phyloP scores from a whole-genome alignment of 2,329 filamentous ascomycete genomes.

The Calonectria pseudoturangicola region DNA sequence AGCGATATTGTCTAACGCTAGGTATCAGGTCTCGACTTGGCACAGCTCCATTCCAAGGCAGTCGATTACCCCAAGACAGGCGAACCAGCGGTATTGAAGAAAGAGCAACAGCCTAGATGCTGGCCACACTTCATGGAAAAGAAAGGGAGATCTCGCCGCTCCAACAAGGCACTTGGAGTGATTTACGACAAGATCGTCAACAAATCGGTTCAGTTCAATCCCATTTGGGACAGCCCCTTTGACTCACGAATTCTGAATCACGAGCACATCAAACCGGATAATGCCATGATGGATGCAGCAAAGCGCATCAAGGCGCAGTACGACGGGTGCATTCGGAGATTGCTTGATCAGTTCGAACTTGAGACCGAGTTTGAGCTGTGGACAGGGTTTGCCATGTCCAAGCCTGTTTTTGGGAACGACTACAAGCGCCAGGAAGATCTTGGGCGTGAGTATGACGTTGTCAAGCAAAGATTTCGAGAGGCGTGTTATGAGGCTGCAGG shows the following conservation, averaged over 20 bases:
- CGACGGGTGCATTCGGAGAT: conserved; percentile 82
- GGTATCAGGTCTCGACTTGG: conserved; percentile 77
- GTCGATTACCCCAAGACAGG: conserved; percentile 98
- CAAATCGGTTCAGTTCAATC: conserved; percentile 78
- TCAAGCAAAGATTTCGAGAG: conserved; percentile 82
- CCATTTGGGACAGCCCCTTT: conserved; percentile 83
- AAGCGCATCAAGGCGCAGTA: conserved; percentile 83
- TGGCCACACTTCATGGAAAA: conserved; percentile 96
- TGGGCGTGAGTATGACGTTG: conserved; percentile 76
- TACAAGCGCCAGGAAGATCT: conserved; percentile 94
- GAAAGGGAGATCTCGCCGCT: conserved; percentile 75
- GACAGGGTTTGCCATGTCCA: conserved; percentile 88
- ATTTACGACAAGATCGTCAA: conserved; percentile 84
- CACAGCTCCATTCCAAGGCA: conserved; percentile 88
- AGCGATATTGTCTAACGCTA: conserved; percentile 17
- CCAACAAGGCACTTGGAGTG: conserved; percentile 82
- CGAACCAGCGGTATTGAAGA: conserved; percentile 80
- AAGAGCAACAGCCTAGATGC: conserved; percentile 73
- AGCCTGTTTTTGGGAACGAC: conserved; percentile 81
- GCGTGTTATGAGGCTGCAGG: conserved; percentile 80
- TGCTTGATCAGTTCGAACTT: conserved; percentile 91
- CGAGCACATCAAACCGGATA: conserved; percentile 72
- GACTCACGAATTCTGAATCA: conserved; percentile 81
- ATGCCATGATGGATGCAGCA: conserved; percentile 74
- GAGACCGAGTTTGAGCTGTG: conserved; percentile 93